Percentiles rank a stretch among this genome's conserved stretches.
These are phyloP conservation scores for Emmonsiellopsis sp. DNA, from an alignment of 2,329 filamentous ascomycete species.

Conservation along the genomic window DNA sequence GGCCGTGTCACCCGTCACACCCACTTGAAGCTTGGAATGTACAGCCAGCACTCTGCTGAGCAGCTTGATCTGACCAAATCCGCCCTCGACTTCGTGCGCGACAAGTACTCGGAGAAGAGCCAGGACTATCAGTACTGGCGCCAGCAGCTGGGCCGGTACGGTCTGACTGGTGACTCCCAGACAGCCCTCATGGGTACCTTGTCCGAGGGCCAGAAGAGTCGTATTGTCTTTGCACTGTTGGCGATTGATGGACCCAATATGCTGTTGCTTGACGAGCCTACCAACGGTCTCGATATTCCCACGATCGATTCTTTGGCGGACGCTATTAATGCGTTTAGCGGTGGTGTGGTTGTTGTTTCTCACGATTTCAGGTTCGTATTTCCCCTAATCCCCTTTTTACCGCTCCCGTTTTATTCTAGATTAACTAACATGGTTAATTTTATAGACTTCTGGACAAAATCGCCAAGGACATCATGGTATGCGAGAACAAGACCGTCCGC, in stretches of 20 bases:
- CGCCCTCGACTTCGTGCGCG: constrained; percentile 90
- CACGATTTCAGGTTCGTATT: constrained; percentile 88
- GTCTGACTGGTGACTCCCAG: constrained; percentile 84
- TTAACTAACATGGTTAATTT: constrained; percentile 19
- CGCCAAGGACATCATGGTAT: constrained; percentile 98
- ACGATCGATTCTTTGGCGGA: constrained; percentile 97
- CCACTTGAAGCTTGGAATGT: constrained; percentile 95
- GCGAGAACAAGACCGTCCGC: constrained; percentile 91
- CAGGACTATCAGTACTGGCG: constrained; percentile 99
- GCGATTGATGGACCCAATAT: constrained; percentile 97
- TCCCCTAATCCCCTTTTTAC: neutral
- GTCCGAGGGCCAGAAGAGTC: constrained; percentile 93
- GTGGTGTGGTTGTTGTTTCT: constrained; percentile 94
- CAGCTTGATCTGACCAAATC: constrained; percentile 98
- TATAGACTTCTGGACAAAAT: constrained; percentile 92
- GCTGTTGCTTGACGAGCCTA: constrained; percentile 95
- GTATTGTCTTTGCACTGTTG: constrained; percentile 94
- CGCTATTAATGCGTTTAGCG: constrained; percentile 91
- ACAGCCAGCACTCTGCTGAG: constrained; percentile 97
- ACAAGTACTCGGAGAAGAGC: constrained; percentile 80
- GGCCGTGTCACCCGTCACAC: constrained; percentile 86
- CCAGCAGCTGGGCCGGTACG: constrained; percentile 91
- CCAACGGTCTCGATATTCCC: constrained; percentile 97
- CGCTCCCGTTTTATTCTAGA: too few relatives aligned
- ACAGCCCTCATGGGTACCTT: constrained; percentile 96